Percentiles rank a stretch among this genome's conserved stretches.
These are phyloP conservation scores for Brassica rapa DNA, from an alignment of 345 rosid species.

Conservation along the genomic window DNA sequence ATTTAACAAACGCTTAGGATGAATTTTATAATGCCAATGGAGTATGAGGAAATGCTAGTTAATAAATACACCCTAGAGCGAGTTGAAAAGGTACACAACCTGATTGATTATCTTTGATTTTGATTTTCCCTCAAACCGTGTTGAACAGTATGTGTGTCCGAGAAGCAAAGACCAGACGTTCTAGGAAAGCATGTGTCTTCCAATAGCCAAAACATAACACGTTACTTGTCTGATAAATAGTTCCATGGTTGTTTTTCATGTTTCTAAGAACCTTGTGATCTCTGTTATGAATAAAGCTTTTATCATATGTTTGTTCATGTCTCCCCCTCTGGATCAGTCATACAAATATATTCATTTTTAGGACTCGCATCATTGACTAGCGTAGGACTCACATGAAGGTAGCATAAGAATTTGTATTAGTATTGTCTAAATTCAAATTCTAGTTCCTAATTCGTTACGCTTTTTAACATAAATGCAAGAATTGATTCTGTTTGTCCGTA, in stretches of 20 bases:
- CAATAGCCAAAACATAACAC: constrained; percentile 29
- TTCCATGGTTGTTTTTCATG: constrained; percentile 26
- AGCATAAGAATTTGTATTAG: not conserved
- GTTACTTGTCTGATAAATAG: constrained; percentile 33
- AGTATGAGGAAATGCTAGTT: constrained; percentile 28
- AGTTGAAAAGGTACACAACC: constrained; percentile 31
- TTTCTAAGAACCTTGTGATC: constrained; percentile 21
- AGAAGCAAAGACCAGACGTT: constrained; percentile 22
- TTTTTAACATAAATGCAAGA: not conserved
- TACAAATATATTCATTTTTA: not conserved
- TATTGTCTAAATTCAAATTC: not conserved
- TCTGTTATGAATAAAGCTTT: constrained; percentile 33
- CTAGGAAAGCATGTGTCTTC: constrained; percentile 15
- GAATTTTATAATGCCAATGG: not conserved
- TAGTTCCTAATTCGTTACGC: not conserved
- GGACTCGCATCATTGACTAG: not conserved
- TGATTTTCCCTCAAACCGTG: not conserved
- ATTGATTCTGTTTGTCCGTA: not conserved
- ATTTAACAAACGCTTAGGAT: not conserved
- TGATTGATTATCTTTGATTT: not conserved
- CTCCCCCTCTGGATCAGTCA: not conserved
- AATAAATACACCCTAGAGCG: constrained; percentile 25
- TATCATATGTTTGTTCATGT: constrained; percentile 14
- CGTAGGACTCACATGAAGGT: not conserved
- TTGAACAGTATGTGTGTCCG: constrained; percentile 28